Percentiles rank a stretch among this genome's conserved stretches.
phyloP scores from a whole-genome alignment of 129 eudicot genomes.

The Kitagawia praeruptora region DNA sequence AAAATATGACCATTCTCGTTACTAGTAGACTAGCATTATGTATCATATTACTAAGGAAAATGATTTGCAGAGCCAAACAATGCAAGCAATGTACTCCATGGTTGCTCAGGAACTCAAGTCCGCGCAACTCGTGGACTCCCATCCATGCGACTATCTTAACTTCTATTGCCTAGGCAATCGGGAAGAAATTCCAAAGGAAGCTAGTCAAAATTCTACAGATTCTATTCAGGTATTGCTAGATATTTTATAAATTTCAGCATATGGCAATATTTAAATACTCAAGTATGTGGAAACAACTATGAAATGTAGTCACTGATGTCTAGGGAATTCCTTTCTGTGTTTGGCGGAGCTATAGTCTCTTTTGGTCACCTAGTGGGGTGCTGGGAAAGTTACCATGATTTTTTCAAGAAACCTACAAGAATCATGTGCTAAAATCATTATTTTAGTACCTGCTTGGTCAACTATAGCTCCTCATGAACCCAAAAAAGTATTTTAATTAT shows the following conservation, averaged over 20 bases:
- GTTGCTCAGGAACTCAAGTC: constrained; percentile 68
- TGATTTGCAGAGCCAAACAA: constrained; percentile 59
- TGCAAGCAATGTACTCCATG: constrained; percentile 73
- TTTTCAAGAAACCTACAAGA: background rate
- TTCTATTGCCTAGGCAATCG: constrained; percentile 46
- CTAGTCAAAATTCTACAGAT: constrained; percentile 35
- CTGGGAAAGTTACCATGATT: background rate
- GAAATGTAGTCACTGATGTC: background rate
- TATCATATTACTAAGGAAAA: background rate
- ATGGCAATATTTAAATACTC: background rate
- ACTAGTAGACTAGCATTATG: background rate
- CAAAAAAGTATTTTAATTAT: background rate
- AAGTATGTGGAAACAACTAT: background rate
- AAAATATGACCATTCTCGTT: background rate
- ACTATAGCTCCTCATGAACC: background rate
- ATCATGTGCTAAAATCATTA: background rate
- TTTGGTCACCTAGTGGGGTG: background rate
- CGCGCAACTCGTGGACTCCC: constrained; percentile 55
- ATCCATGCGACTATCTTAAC: constrained; percentile 79
- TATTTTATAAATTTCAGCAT: background rate
- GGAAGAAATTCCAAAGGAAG: constrained; percentile 30
- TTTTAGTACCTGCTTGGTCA: background rate
- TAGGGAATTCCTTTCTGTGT: background rate
- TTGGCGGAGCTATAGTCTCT: background rate
- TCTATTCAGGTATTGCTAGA: constrained; percentile 44